Conservation (phyloP, 1,284 basidiomycete species). For the Vanrija pseudolonga region DNA sequence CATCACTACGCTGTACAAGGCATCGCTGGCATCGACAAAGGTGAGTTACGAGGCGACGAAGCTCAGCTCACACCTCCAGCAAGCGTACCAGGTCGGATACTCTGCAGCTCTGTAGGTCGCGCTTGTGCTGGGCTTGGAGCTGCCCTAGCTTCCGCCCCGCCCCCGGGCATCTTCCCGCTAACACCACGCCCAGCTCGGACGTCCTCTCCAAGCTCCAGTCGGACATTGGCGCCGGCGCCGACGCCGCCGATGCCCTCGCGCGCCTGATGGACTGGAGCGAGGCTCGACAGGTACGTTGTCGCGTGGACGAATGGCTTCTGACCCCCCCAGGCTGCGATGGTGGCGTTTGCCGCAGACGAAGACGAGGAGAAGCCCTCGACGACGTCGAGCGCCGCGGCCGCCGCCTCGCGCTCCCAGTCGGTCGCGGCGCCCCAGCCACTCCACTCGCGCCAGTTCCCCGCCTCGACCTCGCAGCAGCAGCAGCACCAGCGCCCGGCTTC, state of each 20-base stretch:
- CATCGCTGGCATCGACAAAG: slow-evolving; percentile 46
- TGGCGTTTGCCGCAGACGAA: slow-evolving; percentile 41
- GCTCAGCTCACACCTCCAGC: slow-evolving; percentile 25
- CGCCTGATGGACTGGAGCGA: slow-evolving; percentile 51
- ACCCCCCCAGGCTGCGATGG: slow-evolving; percentile 36
- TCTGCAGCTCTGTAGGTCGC: slow-evolving; percentile 44
- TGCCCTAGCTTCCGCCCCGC: neutral
- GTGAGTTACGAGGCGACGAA: slow-evolving; percentile 24
- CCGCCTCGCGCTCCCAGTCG: slow-evolving; percentile 1
- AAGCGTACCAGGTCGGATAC: slow-evolving; percentile 50
- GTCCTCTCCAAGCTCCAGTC: slow-evolving; percentile 46
- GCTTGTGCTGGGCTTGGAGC: neutral
- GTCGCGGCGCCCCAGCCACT: neutral
- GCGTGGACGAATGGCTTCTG: neutral
- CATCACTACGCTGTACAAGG: slow-evolving; percentile 50
- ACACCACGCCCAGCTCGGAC: slow-evolving; percentile 25
- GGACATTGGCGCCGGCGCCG: slow-evolving; percentile 38
- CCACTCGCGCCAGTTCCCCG: slow-evolving; percentile 2
- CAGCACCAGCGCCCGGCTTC: slow-evolving; percentile 16
- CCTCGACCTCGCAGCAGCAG: neutral
- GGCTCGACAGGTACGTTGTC: slow-evolving; percentile 42
- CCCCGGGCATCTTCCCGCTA: neutral
- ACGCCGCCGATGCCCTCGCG: slow-evolving; percentile 42
- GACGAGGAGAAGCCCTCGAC: slow-evolving; percentile 21
- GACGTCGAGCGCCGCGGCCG: neutral